Evolutionary conservation across 2,329 filamentous ascomycete species (phyloP).

Genomic region (Thielaviopsis cerberus): DNA sequence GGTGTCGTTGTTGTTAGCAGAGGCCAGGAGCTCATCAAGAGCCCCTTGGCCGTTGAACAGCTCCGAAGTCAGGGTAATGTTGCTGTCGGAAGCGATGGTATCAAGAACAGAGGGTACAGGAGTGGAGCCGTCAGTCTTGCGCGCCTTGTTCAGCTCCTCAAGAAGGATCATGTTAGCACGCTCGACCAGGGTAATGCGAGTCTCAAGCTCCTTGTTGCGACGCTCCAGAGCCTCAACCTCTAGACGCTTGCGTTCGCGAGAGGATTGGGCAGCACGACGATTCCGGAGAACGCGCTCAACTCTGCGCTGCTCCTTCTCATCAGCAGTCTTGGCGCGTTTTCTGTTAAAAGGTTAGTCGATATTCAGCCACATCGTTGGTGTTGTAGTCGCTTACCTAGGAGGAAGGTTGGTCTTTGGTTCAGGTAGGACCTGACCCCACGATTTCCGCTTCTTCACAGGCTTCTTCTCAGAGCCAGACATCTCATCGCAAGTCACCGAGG

Average conservation of each 20-base stretch:
- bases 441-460: constrained; percentile 82
- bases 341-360: constrained; percentile 22
- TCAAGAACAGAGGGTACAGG: constrained; percentile 25
- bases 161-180: constrained; percentile 30
- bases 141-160: constrained; percentile 31
- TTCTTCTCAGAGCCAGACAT: constrained; percentile 39
- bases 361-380: not conserved
- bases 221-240: constrained; percentile 75
- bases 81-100: constrained; percentile 23
- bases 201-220: constrained; percentile 53
- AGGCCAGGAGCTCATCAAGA: constrained; percentile 17
- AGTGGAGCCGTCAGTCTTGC: constrained; percentile 24
- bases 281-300: constrained; percentile 96
- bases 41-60: constrained; percentile 30
- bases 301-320: constrained; percentile 94
- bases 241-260: constrained; percentile 72
- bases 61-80: constrained; percentile 39
- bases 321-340: constrained; percentile 96
- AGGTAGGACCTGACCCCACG: constrained; percentile 92
- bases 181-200: constrained; percentile 40
- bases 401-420: constrained; percentile 93
- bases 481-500: constrained; percentile 12
- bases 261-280: constrained; percentile 88
- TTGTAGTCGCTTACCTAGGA: constrained; percentile 46
- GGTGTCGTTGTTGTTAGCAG: constrained; percentile 2